A percentile compares a stretch with the other conserved stretches of the same genome.
These are phyloP conservation scores for Fusarium armeniacum DNA, from an alignment of 2,329 filamentous ascomycete species.

Conservation along the genomic window DNA sequence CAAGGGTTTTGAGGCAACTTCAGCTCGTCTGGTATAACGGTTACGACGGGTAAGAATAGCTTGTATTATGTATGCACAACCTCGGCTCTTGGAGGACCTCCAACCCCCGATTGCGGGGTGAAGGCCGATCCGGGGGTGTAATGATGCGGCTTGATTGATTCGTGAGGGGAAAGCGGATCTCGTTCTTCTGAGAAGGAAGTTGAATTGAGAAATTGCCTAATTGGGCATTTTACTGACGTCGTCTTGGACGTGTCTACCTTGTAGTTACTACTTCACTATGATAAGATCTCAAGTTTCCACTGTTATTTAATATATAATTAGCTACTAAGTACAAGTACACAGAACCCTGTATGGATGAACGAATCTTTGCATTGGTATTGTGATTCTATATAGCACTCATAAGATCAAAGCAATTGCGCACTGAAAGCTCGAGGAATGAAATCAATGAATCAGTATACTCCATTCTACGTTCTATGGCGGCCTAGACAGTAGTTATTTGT, in stretches of 20 bases:
- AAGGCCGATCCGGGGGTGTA: slow-evolving; percentile 36
- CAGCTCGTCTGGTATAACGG: slow-evolving; percentile 19
- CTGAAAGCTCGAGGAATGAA: too few species aligned
- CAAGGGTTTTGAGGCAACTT: slow-evolving; percentile 15
- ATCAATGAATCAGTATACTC: background rate
- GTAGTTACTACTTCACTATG: background rate
- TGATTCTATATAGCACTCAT: background rate
- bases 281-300: background rate
- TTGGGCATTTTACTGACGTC: slow-evolving; percentile 26
- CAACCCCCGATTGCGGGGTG: slow-evolving; percentile 45
- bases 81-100: slow-evolving; percentile 39
- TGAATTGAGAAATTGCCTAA: slow-evolving; percentile 34
- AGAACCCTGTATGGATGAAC: background rate
- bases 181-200: slow-evolving; percentile 26
- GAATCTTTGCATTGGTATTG: background rate
- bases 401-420: background rate
- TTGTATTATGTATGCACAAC: slow-evolving; percentile 31
- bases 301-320: background rate
- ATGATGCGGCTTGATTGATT: slow-evolving; percentile 29
- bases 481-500: background rate
- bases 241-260: background rate
- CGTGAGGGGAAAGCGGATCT: slow-evolving; percentile 45
- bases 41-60: slow-evolving; percentile 30
- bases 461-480: background rate
- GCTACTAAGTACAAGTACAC: background rate